phyloP scores from a whole-genome alignment of 2,329 filamentous ascomycete species.

The Sporothrix dimorphospora region DNA sequence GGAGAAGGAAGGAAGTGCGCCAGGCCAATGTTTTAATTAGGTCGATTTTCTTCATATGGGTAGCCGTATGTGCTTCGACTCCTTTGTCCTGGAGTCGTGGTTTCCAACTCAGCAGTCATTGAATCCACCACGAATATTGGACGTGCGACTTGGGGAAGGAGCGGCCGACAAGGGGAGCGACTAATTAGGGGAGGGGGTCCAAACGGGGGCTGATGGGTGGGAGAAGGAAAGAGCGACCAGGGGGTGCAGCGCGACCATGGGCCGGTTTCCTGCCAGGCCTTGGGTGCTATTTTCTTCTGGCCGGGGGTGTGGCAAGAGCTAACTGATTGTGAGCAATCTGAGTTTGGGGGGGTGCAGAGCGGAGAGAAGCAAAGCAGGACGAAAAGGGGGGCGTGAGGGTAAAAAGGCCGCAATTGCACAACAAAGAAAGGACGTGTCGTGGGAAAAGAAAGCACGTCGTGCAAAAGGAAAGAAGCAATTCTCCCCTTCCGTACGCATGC shows the following conservation, averaged over 20 bases:
- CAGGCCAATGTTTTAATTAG: constrained; percentile 47
- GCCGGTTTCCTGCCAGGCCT: constrained; percentile 37
- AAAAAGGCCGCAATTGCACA: constrained; percentile 17
- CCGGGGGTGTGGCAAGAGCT: neutral
- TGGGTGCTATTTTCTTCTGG: constrained; percentile 8
- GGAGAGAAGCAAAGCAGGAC: neutral
- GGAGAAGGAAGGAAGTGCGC: constrained; percentile 37
- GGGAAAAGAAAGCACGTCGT: constrained; percentile 7
- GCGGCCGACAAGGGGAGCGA: neutral
- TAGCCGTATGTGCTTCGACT: constrained; percentile 1
- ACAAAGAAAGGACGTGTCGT: constrained; percentile 10
- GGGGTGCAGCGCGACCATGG: constrained; percentile 39
- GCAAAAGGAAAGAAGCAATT: neutral
- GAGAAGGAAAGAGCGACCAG: constrained; percentile 17
- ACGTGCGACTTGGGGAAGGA: neutral
- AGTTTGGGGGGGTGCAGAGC: constrained; percentile 10
- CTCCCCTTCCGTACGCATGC: neutral
- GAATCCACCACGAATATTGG: constrained; percentile 3
- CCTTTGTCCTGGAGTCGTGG: constrained; percentile 7
- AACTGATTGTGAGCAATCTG: constrained; percentile 13
- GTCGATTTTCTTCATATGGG: constrained; percentile 36
- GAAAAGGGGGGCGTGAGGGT: neutral
- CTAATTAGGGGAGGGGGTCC: constrained; percentile 38
- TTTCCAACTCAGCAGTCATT: constrained; percentile 1
- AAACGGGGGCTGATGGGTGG: constrained; percentile 16